phyloP scores from a whole-genome alignment of 192 early-diverging fungal genomes.

The Coemansia sp. region DNA sequence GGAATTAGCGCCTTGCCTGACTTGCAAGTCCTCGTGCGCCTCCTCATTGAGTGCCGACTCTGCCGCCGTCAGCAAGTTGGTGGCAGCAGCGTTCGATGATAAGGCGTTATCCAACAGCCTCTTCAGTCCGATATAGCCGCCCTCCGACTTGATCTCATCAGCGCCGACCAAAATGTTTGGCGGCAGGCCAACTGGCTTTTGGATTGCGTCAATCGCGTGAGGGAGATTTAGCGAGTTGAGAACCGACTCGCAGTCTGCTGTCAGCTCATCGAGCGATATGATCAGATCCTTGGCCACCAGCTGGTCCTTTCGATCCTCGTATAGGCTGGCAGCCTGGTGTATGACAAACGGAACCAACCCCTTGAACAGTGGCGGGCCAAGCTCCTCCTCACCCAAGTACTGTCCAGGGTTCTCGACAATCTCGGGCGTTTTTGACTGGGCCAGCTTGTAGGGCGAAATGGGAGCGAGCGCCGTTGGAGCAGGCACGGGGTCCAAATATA shows the following conservation, averaged over 20 bases:
- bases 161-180: conserved; percentile 69
- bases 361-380: conserved; percentile 77
- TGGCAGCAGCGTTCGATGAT: conserved; percentile 54
- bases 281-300: conserved; percentile 71
- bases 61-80: conserved; percentile 64
- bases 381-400: conserved; percentile 69
- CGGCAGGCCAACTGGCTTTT: conserved; percentile 79
- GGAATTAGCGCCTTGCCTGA: conserved; percentile 12
- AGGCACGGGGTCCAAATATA: conserved; percentile 83
- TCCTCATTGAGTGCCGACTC: conserved; percentile 44
- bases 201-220: conserved; percentile 68
- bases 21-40: conserved; percentile 36
- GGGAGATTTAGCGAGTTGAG: conserved; percentile 73
- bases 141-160: conserved; percentile 73
- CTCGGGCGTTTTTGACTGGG: conserved; percentile 64
- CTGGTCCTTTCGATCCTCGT: conserved; percentile 81
- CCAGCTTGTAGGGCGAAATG: conserved; percentile 74
- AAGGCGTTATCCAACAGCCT: conserved; percentile 65
- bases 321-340: conserved; percentile 87
- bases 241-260: conserved; percentile 67
- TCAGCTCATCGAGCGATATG: conserved; percentile 67
- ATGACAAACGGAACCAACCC: conserved; percentile 89
- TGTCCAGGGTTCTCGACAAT: conserved; percentile 68
- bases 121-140: conserved; percentile 67
- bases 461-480: conserved; percentile 58